Evolutionary conservation across 2,329 filamentous ascomycete genomes (phyloP).

Genomic region (Xylariaceae sp.): DNA sequence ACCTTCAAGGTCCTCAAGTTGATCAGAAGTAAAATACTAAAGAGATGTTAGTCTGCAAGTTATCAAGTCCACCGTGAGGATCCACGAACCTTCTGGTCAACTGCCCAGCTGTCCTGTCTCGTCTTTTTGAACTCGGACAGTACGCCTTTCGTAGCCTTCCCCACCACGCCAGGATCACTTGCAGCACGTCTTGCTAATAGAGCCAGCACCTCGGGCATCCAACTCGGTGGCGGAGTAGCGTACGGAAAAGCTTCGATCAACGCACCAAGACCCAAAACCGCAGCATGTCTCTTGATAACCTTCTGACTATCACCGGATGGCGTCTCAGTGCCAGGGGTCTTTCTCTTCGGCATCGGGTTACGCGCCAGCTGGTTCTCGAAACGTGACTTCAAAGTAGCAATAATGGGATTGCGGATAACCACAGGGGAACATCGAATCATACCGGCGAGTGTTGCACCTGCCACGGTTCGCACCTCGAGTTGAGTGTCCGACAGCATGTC

Average conservation of each 20-base stretch:
- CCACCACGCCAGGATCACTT: conserved; percentile 88
- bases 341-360: conserved; percentile 86
- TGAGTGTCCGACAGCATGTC: conserved; percentile 92
- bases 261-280: conserved; percentile 88
- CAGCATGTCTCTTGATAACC: conserved; percentile 83
- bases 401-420: conserved; percentile 77
- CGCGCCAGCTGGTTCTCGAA: conserved; percentile 80
- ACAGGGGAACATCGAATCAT: conserved; percentile 97
- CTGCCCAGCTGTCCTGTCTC: conserved; percentile 96
- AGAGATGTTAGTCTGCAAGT: conserved; percentile 37
- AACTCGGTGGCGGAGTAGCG: conserved; percentile 85
- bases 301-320: conserved; percentile 75
- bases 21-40: conserved; percentile 85
- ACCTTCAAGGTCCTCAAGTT: conserved; percentile 92
- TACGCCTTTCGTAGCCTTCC: conserved; percentile 93
- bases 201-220: conserved; percentile 93
- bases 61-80: not conserved
- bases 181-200: conserved; percentile 85
- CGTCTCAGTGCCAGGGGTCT: conserved; percentile 69
- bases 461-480: conserved; percentile 91
- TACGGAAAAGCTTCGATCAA: conserved; percentile 97
- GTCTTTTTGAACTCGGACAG: conserved; percentile 99
- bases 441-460: conserved; percentile 89
- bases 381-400: conserved; percentile 75
- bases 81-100: conserved; percentile 85